Percentiles rank a stretch among this genome's conserved stretches.
These are phyloP conservation scores for Tillandsia leiboldiana DNA, from an alignment of 176 grass and related monocot species.

Conservation along the genomic window DNA sequence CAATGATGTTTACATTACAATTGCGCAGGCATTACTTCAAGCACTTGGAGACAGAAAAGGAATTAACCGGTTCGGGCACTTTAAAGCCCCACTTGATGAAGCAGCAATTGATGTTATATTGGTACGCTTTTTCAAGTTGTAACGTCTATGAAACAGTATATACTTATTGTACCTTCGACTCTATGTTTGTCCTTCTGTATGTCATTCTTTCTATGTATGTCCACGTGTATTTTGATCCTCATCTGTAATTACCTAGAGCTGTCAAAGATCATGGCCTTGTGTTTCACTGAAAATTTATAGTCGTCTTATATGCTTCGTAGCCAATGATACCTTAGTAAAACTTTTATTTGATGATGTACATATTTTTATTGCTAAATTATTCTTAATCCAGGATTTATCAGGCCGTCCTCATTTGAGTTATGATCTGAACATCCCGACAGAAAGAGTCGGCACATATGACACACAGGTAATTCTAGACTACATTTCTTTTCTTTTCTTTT, in stretches of 20 bases:
- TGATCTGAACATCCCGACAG: conserved; percentile 60
- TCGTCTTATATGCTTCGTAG: neutral
- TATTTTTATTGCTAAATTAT: neutral
- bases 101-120: conserved; percentile 85
- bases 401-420: conserved; percentile 89
- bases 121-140: conserved; percentile 25
- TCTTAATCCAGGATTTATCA: conserved; percentile 66
- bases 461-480: conserved; percentile 45
- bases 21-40: conserved; percentile 75
- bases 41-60: conserved; percentile 86
- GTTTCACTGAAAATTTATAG: neutral
- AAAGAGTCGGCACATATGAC: conserved; percentile 75
- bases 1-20: neutral
- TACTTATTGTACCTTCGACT: neutral
- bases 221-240: neutral
- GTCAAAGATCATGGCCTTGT: neutral
- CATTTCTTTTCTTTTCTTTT: neutral
- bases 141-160: neutral
- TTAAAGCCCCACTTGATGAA: conserved; percentile 88
- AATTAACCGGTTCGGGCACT: conserved; percentile 86
- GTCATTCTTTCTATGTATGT: neutral
- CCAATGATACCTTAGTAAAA: neutral
- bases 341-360: neutral
- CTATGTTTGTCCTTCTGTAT: neutral
- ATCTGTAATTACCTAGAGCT: neutral